Conservation (phyloP, 345 rosid genomes). For the Dovyalis caffra region DNA sequence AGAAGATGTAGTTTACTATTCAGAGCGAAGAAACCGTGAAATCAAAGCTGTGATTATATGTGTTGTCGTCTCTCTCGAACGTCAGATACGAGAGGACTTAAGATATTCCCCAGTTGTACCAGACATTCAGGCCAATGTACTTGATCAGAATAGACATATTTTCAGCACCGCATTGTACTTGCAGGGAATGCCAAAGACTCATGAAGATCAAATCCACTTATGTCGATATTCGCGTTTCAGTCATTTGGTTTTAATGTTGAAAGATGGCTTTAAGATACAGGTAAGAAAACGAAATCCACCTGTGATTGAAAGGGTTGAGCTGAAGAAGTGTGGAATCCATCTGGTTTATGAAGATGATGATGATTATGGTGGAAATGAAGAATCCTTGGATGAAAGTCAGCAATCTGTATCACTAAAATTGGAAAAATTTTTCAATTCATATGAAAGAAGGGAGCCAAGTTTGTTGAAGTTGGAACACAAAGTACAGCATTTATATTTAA, state of each 20-base stretch:
- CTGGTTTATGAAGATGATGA: too few relatives aligned
- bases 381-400: too few relatives aligned
- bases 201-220: constrained; percentile 49
- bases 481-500: too few relatives aligned
- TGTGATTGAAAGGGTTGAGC: constrained; percentile 21
- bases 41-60: too few relatives aligned
- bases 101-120: constrained; percentile 32
- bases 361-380: too few relatives aligned
- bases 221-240: constrained; percentile 36
- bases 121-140: constrained; percentile 42
- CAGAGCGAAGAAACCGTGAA: too few relatives aligned
- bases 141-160: not conserved
- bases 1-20: constrained; percentile 21
- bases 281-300: constrained; percentile 27
- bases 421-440: constrained; percentile 39
- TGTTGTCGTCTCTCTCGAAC: constrained; percentile 46
- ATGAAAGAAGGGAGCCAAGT: not conserved
- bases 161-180: constrained; percentile 24
- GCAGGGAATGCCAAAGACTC: constrained; percentile 46
- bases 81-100: constrained; percentile 22
- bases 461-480: not conserved
- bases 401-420: constrained; percentile 41
- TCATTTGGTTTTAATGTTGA: constrained; percentile 36
- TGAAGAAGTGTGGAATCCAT: constrained; percentile 45
- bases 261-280: too few relatives aligned